Evolutionary conservation across 1,284 basidiomycete species (phyloP), one percentile per base, ranked within the genome.

Genomic region (Neolentinus lepideus): DNA sequence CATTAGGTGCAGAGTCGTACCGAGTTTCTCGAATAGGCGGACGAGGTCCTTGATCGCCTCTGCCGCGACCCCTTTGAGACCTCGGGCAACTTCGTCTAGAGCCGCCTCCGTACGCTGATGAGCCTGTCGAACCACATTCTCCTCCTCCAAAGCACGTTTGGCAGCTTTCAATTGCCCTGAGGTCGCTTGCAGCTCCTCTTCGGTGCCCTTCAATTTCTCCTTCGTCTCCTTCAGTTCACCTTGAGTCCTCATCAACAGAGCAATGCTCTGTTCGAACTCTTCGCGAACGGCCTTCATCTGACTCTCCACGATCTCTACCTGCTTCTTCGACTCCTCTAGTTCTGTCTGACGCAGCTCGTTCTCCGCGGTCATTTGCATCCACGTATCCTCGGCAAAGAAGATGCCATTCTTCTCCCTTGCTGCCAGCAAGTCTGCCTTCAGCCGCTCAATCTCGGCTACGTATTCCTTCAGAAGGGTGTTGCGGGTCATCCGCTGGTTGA

Each of bases 331-430:
- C 66, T 97, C 93, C 55, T 88, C 82, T 55, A 87, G 77, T 63
- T 90, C 88, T 12, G 88, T 88, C 63, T 85, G 81, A 54, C 80
- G 78, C 51, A 88, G 72, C 62, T 92, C 88, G 60, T 92, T 85
- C 62, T 92, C 89, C 1, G 77, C 72, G n/a, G 74, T 81, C 72
- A 96, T 80, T 67, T 95, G 85, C 52, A 79, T 81, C 92, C 92
- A 97, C 6, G 84, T 85, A 63, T 96, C 93, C 60, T 92, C 85
- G 1, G 91, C 88, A 67, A 98, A 87, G 69, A 88, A 95, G 45
- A 97, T 92, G 4, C 95, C 95, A 65, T 95, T 94, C 79, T 96
- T 95, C 69, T 96, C 93, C 48, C 94, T 80, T 1, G 93, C 88
- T 1, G 94, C 93, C 1, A 92, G 74, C 29, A 99, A 77, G 62